Evolutionary conservation across 1,284 basidiomycete species (phyloP), one percentile per base, ranked within the genome.

Genomic region (Malassezia brasiliensis): DNA sequence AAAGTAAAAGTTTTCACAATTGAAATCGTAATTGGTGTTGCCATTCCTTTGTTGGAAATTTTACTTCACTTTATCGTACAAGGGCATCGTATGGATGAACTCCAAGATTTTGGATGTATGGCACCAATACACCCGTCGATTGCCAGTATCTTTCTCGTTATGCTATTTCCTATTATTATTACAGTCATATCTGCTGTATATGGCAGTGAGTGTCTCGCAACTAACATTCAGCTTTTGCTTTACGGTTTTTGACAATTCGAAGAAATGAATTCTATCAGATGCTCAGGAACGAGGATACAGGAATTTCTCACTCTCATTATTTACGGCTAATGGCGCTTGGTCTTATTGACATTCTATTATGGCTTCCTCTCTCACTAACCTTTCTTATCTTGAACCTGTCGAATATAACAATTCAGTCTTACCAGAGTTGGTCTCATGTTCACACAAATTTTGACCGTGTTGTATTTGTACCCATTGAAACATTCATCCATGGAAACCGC

Each of bases 71-170:
- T 42, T 10, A 25, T 44, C 5, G 49, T 50, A 3, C 49, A 50
- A 50, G 49, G 39, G 6, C 49, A 42, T 22, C 14, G 49, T 2
- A 28, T 40, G 37, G 49, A 41, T 14, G 39, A 40, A 17, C 10
- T 50, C 9, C 37, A 42, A 31, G 49, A 42, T 12, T 42, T 50
- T 25, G 49, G 49, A 3, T 42, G 37, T 15, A 30, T 42, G 7
- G 17, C 31, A 17, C 28, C 49, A 22, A 31, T 36, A 14, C 42
- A 50, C 22, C 36, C 37, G 1, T 20, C 36, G 15, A 3, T 25
- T 15, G 11, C 25, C 2, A 7, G 30, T 9, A 14, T 50, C 9
- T 42, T 50, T n/a, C 28, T 50, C 1, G 22, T 40, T n/a, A 42
- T 35, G 38, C 5, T 41, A 1, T 40, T 6, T 14, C 49, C 49